Evolutionary conservation across 2,329 filamentous ascomycete genomes (phyloP), one percentile per base, ranked within the genome.

Genomic region (Escovopsis sp.): DNA sequence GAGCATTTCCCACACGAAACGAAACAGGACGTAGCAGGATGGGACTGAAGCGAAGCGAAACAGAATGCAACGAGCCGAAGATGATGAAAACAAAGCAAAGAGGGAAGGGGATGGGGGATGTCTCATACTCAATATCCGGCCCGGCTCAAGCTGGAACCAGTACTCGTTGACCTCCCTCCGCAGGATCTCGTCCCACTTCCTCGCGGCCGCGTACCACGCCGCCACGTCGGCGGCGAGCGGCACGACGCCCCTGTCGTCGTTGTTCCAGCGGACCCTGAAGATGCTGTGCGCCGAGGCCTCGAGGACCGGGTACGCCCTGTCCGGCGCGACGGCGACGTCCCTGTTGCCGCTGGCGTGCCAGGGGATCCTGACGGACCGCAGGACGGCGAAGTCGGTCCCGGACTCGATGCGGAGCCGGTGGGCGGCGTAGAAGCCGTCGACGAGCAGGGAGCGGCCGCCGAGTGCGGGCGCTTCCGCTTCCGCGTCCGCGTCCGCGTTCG

Each of bases 311-410:
- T 81, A 83, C 4, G 71, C 62, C 35, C 63, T 66, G 44, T 79
- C 74, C 0, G 89, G 85, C 39, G 82, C 72, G 46, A 95, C 88
- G 31, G 76, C 81, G 47, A 88, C 81, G 29, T 84, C 85, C 46
- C 82, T 67, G 53, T 95, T 95, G 9, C 91, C 91, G 47, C 83
- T 91, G n/a, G 88, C 81, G 58, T 96, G 89, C 58, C 76, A 84
- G 14, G 79, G 77, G 10, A 95, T 67, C 9, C 67, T 66, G 0
- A 74, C 65, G 1, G 52, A 63, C 16, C 62, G 61, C 3, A 96
- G 66, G 1, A 68, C 57, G 1, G 71, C 52, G 53, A 78, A 89
- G 2, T 74, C 71, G 0, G 62, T 49, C 0, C 62, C 68, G 24
- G 76, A 68, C 42, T 79, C 67, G 4, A 59, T 46, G 15, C 63